Percentiles rank a stretch among this genome's conserved stretches.
Evolutionary conservation across 345 rosid species (phyloP).

Genomic region (Turnera subulata): DNA sequence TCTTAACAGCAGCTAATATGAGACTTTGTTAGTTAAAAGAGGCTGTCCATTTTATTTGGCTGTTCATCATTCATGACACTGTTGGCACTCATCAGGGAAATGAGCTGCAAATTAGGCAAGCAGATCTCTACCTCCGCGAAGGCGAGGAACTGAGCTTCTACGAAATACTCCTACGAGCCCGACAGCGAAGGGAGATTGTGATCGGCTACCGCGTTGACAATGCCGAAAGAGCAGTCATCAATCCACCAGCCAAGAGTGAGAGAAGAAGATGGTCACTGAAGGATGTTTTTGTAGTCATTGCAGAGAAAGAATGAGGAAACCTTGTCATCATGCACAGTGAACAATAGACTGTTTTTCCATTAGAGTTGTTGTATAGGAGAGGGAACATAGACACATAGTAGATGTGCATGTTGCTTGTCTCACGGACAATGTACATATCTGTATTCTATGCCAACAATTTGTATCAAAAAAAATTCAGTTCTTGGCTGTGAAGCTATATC

Average conservation of each 20-base stretch:
- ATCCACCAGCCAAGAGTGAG: conserved; percentile 51
- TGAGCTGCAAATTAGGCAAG: conserved; percentile 62
- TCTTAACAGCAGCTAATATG: too few species aligned
- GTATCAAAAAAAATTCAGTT: too few species aligned
- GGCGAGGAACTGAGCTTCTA: conserved; percentile 66
- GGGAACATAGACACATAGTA: too few species aligned
- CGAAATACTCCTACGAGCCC: conserved; percentile 50
- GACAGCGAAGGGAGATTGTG: conserved; percentile 57
- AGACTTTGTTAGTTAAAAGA: too few species aligned
- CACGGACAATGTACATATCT: too few species aligned
- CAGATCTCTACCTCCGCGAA: conserved; percentile 50
- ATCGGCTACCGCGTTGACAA: conserved; percentile 53
- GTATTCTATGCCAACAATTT: too few species aligned
- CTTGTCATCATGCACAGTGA: too few species aligned
- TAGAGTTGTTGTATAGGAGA: too few species aligned
- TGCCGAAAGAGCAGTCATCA: conserved; percentile 59
- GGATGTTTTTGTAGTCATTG: conserved; percentile 56
- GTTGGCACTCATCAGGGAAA: conserved; percentile 43
- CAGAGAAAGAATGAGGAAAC: conserved; percentile 45
- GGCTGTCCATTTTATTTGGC: too few species aligned
- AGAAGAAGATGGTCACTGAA: conserved; percentile 44
- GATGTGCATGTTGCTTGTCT: too few species aligned
- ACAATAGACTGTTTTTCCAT: too few species aligned
- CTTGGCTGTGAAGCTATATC: too few species aligned
- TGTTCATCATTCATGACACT: not conserved